phyloP scores from a whole-genome alignment of 73 alveolate species.

The Paramecium tetraurelia region DNA sequence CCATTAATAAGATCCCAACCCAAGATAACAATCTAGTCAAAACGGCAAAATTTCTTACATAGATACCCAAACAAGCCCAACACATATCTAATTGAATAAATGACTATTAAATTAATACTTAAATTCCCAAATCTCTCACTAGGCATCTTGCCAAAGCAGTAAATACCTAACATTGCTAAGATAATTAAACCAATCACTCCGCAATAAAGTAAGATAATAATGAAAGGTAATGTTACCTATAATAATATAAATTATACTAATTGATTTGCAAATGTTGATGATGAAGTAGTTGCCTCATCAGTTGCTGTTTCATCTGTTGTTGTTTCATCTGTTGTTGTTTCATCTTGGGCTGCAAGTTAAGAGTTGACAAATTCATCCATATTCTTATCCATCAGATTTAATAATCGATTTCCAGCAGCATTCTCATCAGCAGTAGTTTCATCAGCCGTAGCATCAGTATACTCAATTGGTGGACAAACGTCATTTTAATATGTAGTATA shows the following conservation, averaged over 20 bases:
- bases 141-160: conserved; percentile 21
- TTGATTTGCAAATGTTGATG: not conserved
- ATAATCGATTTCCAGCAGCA: not conserved
- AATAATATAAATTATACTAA: not conserved
- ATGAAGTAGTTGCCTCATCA: not conserved
- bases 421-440: not conserved
- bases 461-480: not conserved
- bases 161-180: conserved; percentile 9
- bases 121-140: conserved; percentile 42
- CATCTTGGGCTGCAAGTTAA: not conserved
- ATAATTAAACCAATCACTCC: not conserved
- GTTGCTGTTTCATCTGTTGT: not conserved
- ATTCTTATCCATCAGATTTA: not conserved
- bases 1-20: not conserved
- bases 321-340: not conserved
- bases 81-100: not conserved
- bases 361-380: not conserved
- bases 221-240: not conserved
- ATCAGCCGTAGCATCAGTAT: not conserved
- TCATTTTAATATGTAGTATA: not conserved
- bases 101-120: not conserved
- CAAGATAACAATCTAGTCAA: not conserved
- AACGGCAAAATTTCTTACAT: not conserved
- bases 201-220: not conserved
- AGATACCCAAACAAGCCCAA: conserved; percentile 19